Evolutionary conservation across 2,329 filamentous ascomycete genomes (phyloP).

Genomic region (Ophidiomyces ophidiicola): DNA sequence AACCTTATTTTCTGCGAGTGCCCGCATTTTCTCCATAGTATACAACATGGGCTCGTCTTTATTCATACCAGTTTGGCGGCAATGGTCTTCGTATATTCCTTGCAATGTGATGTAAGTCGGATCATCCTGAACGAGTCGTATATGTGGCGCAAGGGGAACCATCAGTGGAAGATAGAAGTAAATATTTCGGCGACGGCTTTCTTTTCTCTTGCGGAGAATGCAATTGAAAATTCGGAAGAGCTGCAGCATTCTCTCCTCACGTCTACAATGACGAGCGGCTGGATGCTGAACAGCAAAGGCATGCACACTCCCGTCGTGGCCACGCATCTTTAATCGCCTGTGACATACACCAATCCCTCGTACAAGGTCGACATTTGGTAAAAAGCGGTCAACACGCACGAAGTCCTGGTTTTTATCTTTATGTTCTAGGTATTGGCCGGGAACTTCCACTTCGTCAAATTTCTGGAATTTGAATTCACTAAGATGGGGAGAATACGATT

Average conservation of each 20-base stretch:
- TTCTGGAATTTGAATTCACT: conserved; percentile 97
- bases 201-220: conserved; percentile 80
- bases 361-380: conserved; percentile 87
- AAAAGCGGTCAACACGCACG: conserved; percentile 89
- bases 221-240: conserved; percentile 97
- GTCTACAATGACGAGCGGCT: conserved; percentile 76
- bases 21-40: conserved; percentile 85
- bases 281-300: conserved; percentile 94
- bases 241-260: conserved; percentile 90
- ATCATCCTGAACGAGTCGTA: conserved; percentile 92
- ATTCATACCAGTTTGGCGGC: conserved; percentile 68
- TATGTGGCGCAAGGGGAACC: conserved; percentile 87
- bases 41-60: conserved; percentile 95
- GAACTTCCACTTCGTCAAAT: conserved; percentile 96
- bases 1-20: conserved; percentile 57
- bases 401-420: conserved; percentile 99
- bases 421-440: conserved; percentile 91
- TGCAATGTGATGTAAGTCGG: conserved; percentile 88
- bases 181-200: conserved; percentile 81
- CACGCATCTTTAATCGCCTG: conserved; percentile 84
- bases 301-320: conserved; percentile 94
- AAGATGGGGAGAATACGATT: conserved; percentile 76
- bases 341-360: conserved; percentile 85
- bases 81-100: conserved; percentile 92
- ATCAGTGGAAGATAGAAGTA: conserved; percentile 95